Evolutionary conservation across 495 filamentous ascomycete genomes (phyloP).

Genomic region (Oleoguttula mirabilis): DNA sequence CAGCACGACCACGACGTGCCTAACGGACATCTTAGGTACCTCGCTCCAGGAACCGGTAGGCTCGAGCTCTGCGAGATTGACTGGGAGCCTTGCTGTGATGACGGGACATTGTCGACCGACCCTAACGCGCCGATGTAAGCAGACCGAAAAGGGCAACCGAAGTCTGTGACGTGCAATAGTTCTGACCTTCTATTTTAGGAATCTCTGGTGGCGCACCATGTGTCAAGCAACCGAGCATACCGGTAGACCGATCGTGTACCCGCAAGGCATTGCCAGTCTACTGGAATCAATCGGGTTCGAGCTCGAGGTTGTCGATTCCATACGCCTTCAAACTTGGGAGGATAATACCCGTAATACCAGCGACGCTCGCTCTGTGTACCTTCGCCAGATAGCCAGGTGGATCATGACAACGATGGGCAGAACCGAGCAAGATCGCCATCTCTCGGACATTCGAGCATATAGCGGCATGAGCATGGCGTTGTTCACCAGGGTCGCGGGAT

Average conservation of each 20-base stretch:
- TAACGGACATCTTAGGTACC: slow-evolving; percentile 48
- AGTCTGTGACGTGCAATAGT: too few species aligned
- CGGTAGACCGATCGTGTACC: slow-evolving; percentile 51
- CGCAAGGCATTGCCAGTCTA: slow-evolving; percentile 34
- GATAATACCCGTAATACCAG: background rate
- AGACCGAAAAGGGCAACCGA: too few species aligned
- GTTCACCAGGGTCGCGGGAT: background rate
- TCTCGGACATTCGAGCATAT: background rate
- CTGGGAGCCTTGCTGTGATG: slow-evolving; percentile 64
- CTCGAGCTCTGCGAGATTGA: slow-evolving; percentile 94
- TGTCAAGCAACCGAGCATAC: slow-evolving; percentile 55
- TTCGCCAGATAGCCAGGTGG: background rate
- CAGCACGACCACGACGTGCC: too few species aligned
- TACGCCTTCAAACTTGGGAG: background rate
- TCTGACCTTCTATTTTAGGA: too few species aligned
- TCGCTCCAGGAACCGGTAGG: slow-evolving; percentile 64
- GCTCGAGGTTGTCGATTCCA: background rate
- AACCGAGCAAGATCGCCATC: slow-evolving; percentile 27
- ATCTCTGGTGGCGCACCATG: slow-evolving; percentile 58
- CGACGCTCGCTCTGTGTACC: too few species aligned
- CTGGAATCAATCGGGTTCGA: background rate
- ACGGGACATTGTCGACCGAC: slow-evolving; percentile 40
- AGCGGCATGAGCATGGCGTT: slow-evolving; percentile 5
- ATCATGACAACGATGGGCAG: background rate
- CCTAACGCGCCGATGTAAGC: slow-evolving; percentile 38